Evolutionary conservation across 2,329 filamentous ascomycete species (phyloP).

Genomic region (Colletotrichum lini): DNA sequence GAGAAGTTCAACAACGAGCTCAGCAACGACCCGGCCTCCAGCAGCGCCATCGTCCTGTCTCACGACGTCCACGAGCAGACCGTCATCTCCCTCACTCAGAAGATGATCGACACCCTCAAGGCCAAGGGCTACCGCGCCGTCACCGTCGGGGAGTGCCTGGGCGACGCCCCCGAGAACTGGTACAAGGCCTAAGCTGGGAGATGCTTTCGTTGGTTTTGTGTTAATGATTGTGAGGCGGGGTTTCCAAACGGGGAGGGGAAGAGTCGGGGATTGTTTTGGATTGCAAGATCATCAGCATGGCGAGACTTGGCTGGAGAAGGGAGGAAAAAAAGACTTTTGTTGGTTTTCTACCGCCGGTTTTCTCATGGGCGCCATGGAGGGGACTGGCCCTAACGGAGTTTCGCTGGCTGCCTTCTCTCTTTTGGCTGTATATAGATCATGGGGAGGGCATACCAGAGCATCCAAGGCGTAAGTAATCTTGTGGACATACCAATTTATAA

Average conservation of each 20-base stretch:
- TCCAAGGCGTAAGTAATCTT: constrained; percentile 5
- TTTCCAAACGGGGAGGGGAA: not conserved
- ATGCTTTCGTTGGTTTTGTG: not conserved
- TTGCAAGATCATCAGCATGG: not conserved
- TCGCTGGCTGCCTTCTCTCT: not conserved
- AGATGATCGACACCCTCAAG: constrained; percentile 59
- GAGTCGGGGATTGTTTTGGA: no score
- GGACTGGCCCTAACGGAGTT: not conserved
- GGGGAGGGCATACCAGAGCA: constrained; percentile 4
- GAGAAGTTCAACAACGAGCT: constrained; percentile 50
- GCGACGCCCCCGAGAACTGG: constrained; percentile 63
- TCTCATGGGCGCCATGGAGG: not conserved
- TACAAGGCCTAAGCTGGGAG: constrained; percentile 51
- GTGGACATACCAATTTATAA: constrained; percentile 19
- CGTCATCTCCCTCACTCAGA: constrained; percentile 34
- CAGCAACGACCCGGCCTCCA: constrained; percentile 38
- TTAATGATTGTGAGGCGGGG: not conserved
- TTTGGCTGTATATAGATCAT: constrained; percentile 2
- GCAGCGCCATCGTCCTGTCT: constrained; percentile 65
- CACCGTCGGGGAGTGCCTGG: constrained; percentile 71
- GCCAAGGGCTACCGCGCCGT: constrained; percentile 62
- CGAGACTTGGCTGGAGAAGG: not conserved
- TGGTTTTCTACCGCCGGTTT: not conserved
- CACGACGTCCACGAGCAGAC: constrained; percentile 65
- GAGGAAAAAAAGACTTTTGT: no score